Conservation (phyloP, 176 grass and related monocot species). For the Hyparrhenia diplandra region DNA sequence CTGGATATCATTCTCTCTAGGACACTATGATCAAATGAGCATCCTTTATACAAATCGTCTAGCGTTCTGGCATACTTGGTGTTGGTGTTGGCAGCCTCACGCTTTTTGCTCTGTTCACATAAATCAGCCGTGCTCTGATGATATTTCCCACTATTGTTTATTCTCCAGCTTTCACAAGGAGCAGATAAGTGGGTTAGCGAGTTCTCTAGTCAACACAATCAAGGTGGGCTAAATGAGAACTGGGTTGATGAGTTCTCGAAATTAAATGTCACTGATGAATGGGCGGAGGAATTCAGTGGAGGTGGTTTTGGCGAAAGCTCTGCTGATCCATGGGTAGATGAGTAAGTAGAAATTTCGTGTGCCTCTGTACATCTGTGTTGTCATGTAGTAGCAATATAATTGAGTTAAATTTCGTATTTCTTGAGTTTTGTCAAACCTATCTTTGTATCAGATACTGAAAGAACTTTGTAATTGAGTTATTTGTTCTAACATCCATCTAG, state of each 20-base stretch:
- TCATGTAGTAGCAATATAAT: background rate
- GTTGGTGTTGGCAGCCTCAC: slow-evolving; percentile 11
- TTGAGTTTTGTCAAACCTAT: background rate
- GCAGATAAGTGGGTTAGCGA: slow-evolving; percentile 78
- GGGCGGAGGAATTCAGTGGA: slow-evolving; percentile 82
- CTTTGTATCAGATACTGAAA: background rate
- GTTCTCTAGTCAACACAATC: slow-evolving; percentile 72
- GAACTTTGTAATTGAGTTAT: background rate
- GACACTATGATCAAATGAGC: background rate
- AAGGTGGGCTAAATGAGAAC: slow-evolving; percentile 52
- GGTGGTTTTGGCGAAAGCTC: slow-evolving; percentile 67
- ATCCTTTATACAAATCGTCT: slow-evolving; percentile 1
- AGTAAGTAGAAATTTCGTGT: slow-evolving; percentile 46
- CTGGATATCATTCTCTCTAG: background rate
- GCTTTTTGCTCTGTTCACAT: background rate
- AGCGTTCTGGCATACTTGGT: background rate
- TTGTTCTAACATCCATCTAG: slow-evolving; percentile 8
- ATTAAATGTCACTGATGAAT: slow-evolving; percentile 72
- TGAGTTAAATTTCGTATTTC: background rate
- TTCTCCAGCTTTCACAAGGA: slow-evolving; percentile 63
- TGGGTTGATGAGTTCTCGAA: slow-evolving; percentile 97
- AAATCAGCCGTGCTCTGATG: slow-evolving; percentile 18
- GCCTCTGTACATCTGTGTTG: slow-evolving; percentile 3
- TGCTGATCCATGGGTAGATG: slow-evolving; percentile 70
- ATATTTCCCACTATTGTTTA: slow-evolving; percentile 26